Percentiles rank a stretch among this genome's conserved stretches.
These are phyloP conservation scores for Raffaelea ambrosiae DNA, from an alignment of 2,329 filamentous ascomycete genomes.

Conservation along the genomic window DNA sequence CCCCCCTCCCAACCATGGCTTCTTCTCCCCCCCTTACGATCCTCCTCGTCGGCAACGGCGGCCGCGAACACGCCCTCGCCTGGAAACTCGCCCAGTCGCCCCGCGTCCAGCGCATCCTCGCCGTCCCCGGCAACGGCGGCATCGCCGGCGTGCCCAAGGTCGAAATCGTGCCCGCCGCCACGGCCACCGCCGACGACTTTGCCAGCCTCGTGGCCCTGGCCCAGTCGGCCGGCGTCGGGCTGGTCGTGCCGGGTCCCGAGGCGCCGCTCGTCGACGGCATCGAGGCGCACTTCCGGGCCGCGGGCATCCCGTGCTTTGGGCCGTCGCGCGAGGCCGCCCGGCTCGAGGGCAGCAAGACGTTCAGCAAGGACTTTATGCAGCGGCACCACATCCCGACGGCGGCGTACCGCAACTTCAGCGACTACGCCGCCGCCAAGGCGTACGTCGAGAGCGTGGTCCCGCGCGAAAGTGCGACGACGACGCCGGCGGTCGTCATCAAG, in stretches of 20 bases:
- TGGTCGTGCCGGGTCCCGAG: conserved; percentile 87
- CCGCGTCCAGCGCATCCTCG: conserved; percentile 65
- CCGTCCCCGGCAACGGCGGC: conserved; percentile 76
- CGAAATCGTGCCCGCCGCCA: conserved; percentile 54
- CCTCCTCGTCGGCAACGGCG: conserved; percentile 86
- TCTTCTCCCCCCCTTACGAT: conserved; percentile 26
- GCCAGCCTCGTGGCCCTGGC: conserved; percentile 67
- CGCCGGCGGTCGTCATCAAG: conserved; percentile 78
- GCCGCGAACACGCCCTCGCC: conserved; percentile 86
- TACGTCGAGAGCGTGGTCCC: conserved; percentile 48
- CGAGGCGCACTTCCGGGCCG: conserved; percentile 68
- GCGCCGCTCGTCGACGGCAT: conserved; percentile 89
- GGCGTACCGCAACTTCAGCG: conserved; percentile 78
- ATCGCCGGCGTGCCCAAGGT: conserved; percentile 65
- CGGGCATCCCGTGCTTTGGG: conserved; percentile 74
- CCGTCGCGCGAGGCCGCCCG: conserved; percentile 75
- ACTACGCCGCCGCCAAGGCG: conserved; percentile 61
- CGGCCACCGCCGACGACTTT: conserved; percentile 67
- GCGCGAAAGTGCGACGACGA: conserved; percentile 36
- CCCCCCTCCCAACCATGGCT: conserved; percentile 1
- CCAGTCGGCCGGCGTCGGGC: conserved; percentile 62
- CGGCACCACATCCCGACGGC: conserved; percentile 85
- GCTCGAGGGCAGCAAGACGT: conserved; percentile 95
- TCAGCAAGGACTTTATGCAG: conserved; percentile 97
- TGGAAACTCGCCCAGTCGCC: conserved; percentile 88